Percentiles rank a stretch among this genome's conserved stretches.
Evolutionary conservation across 306 rosid genomes (phyloP).

Genomic region (Cucurbita moschata): DNA sequence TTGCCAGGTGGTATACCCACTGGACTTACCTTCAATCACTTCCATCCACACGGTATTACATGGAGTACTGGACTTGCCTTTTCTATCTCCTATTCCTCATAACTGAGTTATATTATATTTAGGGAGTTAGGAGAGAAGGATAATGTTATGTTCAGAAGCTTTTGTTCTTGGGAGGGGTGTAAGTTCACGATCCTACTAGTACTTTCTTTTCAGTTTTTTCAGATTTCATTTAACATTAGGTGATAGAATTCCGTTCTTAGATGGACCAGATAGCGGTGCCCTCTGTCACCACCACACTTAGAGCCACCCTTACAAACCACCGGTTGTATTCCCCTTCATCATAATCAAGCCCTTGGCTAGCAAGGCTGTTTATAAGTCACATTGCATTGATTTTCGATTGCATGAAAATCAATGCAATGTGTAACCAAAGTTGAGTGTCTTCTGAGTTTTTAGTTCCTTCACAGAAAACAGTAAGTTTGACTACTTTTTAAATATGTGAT

Average conservation of each 20-base stretch:
- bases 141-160: neutral
- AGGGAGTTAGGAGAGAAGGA: neutral
- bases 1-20: neutral
- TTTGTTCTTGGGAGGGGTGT: neutral
- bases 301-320: neutral
- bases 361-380: neutral
- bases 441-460: conserved; percentile 1
- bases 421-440: neutral
- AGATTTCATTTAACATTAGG: neutral
- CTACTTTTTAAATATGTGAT: neutral
- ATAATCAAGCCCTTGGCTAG: neutral
- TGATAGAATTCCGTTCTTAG: neutral
- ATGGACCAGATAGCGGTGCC: neutral
- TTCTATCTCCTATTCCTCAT: neutral
- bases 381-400: neutral
- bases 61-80: neutral
- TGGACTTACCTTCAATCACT: neutral
- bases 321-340: neutral
- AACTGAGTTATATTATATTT: no score
- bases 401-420: neutral
- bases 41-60: neutral
- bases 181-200: neutral
- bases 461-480: neutral
- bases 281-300: neutral
- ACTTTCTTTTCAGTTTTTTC: neutral